Evolutionary conservation across 1,284 basidiomycete species (phyloP).

Genomic region (Neonothopanus nambi): DNA sequence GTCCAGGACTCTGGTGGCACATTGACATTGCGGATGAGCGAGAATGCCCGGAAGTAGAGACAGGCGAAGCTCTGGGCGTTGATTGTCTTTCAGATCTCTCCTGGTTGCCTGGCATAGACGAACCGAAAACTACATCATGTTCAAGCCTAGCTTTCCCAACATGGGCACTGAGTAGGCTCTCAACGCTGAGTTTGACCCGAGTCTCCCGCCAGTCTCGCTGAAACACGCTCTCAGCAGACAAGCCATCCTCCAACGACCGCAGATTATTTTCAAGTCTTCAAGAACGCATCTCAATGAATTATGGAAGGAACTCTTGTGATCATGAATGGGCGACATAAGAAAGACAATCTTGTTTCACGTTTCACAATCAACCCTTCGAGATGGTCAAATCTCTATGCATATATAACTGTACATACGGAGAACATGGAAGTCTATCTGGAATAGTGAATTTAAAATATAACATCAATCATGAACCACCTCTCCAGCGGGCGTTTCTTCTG

Average conservation of each 20-base stretch:
- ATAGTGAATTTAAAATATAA: too few species aligned
- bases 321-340: too few species aligned
- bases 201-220: slow-evolving; percentile 76
- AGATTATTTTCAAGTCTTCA: slow-evolving; percentile 43
- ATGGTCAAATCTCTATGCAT: too few species aligned
- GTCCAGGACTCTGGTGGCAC: slow-evolving; percentile 42
- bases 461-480: slow-evolving; percentile 1
- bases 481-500: slow-evolving; percentile 11
- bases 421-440: too few species aligned
- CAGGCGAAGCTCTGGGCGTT: slow-evolving; percentile 43
- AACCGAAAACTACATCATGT: not conserved
- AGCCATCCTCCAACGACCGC: slow-evolving; percentile 63
- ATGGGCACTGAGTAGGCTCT: slow-evolving; percentile 11
- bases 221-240: slow-evolving; percentile 63
- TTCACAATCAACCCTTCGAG: too few species aligned
- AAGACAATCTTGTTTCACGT: too few species aligned
- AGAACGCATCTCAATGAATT: not conserved
- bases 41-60: slow-evolving; percentile 45
- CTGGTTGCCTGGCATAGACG: not conserved
- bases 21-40: slow-evolving; percentile 45
- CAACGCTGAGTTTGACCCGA: slow-evolving; percentile 35
- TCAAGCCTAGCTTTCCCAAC: not conserved
- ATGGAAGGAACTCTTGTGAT: too few species aligned
- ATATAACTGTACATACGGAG: too few species aligned
- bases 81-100: slow-evolving; percentile 17